Evolutionary conservation across 1,284 basidiomycete genomes (phyloP), one percentile per base, ranked within the genome.

Genomic region (Ganoderma meredithae): DNA sequence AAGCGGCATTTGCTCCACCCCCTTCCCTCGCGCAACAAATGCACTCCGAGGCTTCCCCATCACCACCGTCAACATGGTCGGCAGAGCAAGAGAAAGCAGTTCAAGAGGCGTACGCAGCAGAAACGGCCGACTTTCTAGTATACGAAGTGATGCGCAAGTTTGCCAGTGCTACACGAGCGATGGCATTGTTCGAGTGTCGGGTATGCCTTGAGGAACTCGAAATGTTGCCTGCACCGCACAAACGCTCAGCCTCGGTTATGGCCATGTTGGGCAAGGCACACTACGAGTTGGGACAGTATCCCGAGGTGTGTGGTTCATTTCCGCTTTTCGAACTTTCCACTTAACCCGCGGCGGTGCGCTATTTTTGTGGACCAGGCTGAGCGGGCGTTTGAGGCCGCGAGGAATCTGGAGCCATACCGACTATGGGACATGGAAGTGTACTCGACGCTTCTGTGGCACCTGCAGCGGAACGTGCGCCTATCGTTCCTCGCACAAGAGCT

Each of bases 371-470:
- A 63, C 27, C 72, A 92, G 95, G 94, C 96, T 53, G 92, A 95
- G 76, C 89, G 94, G 71, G 94, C 94, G 41, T 98, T 97, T 83
- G 87, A 88, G 74, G 88, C 89, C 27, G 89, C 95, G 58, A 86
- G 95, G 55, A 84, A 84, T n/a, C 81, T 92, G 64, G 92, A 97
- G 71, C 96, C 95, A 9, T 93, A 95, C 83, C 89, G 94, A 33
- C 79, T 96, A 65, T 88, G 88, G 82, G 93, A 95, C 78, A 96
- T 97, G 94, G 96, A 98, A 79, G 88, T 95, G 52, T 97, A 95
- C 81, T 97, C 96, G 49, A 97, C 97, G 13, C 85, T 97, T 43
- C 83, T 98, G 60, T 98, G 96, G 96, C 96, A 98, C 80, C 83
- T 97, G 59, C 90, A 93, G 76, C 87, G 89, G 72, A 88, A 88